These are phyloP conservation scores for Dryas octopetala DNA, from an alignment of 306 rosid species.

Conservation along the genomic window DNA sequence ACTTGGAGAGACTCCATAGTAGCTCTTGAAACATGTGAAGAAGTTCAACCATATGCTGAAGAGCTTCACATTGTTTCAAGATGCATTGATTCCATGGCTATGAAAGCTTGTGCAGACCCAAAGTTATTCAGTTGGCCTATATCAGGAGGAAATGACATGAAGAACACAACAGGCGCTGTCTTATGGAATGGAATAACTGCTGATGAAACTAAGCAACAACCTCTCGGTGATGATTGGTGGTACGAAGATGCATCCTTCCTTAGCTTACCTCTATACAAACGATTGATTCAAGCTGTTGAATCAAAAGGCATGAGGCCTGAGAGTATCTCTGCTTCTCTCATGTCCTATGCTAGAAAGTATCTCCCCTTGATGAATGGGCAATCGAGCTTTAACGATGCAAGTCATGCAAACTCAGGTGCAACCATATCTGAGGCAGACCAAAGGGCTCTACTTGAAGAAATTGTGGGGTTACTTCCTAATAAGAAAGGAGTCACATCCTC, in stretches of 20 bases:
- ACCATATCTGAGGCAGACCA: slow-evolving; percentile 62
- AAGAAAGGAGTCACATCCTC: slow-evolving; percentile 57
- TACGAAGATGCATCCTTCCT: slow-evolving; percentile 67
- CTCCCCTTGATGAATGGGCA: slow-evolving; percentile 67
- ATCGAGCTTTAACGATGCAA: slow-evolving; percentile 54
- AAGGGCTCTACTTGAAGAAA: slow-evolving; percentile 62
- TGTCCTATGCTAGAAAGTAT: slow-evolving; percentile 54
- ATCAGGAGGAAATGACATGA: slow-evolving; percentile 28
- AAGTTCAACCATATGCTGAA: slow-evolving; percentile 60
- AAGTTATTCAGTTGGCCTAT: slow-evolving; percentile 50
- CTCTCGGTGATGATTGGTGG: slow-evolving; percentile 66
- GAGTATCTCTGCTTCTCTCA: slow-evolving; percentile 52
- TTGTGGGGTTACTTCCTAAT: slow-evolving; percentile 60
- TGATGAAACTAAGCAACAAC: slow-evolving; percentile 34
- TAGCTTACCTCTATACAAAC: slow-evolving; percentile 54
- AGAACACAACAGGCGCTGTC: slow-evolving; percentile 31
- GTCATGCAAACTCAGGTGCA: slow-evolving; percentile 39
- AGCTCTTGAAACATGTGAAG: slow-evolving; percentile 72
- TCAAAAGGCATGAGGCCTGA: slow-evolving; percentile 68
- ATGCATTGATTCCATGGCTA: slow-evolving; percentile 79
- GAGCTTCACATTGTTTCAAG: slow-evolving; percentile 71
- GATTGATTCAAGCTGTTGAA: slow-evolving; percentile 59
- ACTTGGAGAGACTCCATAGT: slow-evolving; percentile 66
- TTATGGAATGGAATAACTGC: slow-evolving; percentile 56
- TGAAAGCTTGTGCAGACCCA: slow-evolving; percentile 68